A percentile compares a stretch with the other conserved stretches of the same genome.
Evolutionary conservation across 2,329 filamentous ascomycete species (phyloP).

Genomic region (Aspergillus ibericus): DNA sequence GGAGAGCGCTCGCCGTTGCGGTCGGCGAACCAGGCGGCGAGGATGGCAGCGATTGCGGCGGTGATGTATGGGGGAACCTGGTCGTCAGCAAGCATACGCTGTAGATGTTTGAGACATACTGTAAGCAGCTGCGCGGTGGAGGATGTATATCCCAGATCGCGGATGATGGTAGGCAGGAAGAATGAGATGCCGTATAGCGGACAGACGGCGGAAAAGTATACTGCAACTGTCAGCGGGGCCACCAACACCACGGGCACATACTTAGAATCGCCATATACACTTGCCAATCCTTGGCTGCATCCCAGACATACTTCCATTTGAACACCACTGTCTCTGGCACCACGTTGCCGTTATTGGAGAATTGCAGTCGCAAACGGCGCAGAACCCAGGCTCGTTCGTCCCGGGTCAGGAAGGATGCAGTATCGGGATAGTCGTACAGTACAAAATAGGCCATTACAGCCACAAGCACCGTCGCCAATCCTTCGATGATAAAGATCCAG

Average conservation of each 20-base stretch:
- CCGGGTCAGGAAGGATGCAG: conserved; percentile 44
- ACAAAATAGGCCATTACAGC: conserved; percentile 45
- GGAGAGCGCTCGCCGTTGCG: conserved; percentile 53
- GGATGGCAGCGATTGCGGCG: conserved; percentile 39
- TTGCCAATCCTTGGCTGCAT: conserved; percentile 45
- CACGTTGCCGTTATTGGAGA: conserved; percentile 24
- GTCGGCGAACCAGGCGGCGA: conserved; percentile 59
- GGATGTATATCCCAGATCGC: conserved; percentile 40
- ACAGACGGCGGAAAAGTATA: conserved; percentile 46
- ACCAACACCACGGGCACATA: conserved; percentile 18
- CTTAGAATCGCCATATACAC: conserved; percentile 41
- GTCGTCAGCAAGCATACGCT: background rate
- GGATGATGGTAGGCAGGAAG: conserved; percentile 45
- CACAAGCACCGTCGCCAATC: conserved; percentile 47
- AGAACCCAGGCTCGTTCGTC: conserved; percentile 43
- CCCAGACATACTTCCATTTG: conserved; percentile 40
- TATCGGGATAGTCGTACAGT: conserved; percentile 50
- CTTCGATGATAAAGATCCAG: conserved; percentile 54
- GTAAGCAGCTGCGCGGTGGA: conserved; percentile 44
- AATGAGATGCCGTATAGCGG: conserved; percentile 45
- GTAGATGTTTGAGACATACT: conserved; percentile 24
- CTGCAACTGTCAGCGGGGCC: conserved; percentile 12
- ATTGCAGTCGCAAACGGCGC: conserved; percentile 39
- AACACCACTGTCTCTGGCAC: conserved; percentile 34
- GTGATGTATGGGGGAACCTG: conserved; percentile 32